Evolutionary conservation across 169 alveolate species (phyloP).

Genomic region (Ichthyophthirius multifiliis): DNA sequence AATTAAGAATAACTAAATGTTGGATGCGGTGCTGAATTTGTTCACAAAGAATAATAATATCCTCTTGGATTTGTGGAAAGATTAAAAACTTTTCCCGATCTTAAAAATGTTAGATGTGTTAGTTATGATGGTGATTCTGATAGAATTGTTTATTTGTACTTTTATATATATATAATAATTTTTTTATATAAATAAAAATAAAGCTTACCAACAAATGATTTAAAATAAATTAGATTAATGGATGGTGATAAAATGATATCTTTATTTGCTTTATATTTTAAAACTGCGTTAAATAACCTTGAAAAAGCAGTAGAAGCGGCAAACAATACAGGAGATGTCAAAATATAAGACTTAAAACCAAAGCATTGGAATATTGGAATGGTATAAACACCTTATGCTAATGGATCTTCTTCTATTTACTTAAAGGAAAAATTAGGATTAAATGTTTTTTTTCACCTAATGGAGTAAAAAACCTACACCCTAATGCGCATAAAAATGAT

Average conservation of each 20-base stretch:
- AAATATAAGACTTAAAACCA: not conserved
- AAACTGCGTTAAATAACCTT: not conserved
- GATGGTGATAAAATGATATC: conserved; percentile 81
- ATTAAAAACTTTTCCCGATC: conserved; percentile 16
- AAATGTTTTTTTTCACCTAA: conserved; percentile 65
- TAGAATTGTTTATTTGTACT: conserved; percentile 77
- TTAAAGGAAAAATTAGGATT: conserved; percentile 36
- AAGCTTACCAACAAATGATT: conserved; percentile 5
- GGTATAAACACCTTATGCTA: conserved; percentile 91
- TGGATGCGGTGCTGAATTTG: conserved; percentile 89
- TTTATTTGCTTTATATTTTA: conserved; percentile 45
- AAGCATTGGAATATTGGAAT: conserved; percentile 59
- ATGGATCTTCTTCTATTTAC: conserved; percentile 59
- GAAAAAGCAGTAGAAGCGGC: not conserved
- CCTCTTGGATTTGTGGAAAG: conserved; percentile 52
- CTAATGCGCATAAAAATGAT: conserved; percentile 77
- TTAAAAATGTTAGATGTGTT: conserved; percentile 32
- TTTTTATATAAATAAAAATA: not conserved
- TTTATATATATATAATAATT: not conserved
- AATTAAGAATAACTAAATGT: conserved; percentile 62
- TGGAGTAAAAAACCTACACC: conserved; percentile 88
- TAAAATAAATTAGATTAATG: conserved; percentile 23
- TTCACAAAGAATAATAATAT: conserved; percentile 72
- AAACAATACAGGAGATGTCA: not conserved
- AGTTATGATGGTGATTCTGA: conserved; percentile 90